phyloP scores from a whole-genome alignment of 73 alveolate species.

The Blepharisma stoltei region DNA sequence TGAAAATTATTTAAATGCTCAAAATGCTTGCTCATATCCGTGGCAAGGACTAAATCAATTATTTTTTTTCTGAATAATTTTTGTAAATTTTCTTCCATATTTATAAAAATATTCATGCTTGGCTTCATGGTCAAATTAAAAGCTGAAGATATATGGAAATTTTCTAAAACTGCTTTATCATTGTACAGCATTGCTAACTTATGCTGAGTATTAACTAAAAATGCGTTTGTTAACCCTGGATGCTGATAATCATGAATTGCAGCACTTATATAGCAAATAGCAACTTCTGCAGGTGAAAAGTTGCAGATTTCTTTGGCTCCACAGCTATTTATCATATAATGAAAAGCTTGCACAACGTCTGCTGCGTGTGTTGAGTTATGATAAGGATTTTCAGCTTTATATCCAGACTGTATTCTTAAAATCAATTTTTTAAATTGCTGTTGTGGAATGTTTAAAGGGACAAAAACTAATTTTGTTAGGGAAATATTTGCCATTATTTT shows the following conservation, averaged over 20 bases:
- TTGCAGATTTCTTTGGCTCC: neutral
- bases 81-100: conserved; percentile 38
- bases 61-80: conserved; percentile 60
- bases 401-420: conserved; percentile 21
- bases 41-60: conserved; percentile 66
- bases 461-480: neutral
- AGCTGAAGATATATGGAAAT: conserved; percentile 77
- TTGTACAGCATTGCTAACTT: conserved; percentile 66
- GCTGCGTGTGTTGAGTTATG: conserved; percentile 67
- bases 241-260: conserved; percentile 73
- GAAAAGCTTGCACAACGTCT: conserved; percentile 57
- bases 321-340: conserved; percentile 36
- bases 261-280: conserved; percentile 32
- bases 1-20: conserved; percentile 50
- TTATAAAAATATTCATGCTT: conserved; percentile 40
- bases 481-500: too few species aligned
- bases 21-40: conserved; percentile 85
- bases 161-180: conserved; percentile 66
- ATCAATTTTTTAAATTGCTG: neutral
- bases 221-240: conserved; percentile 71
- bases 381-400: conserved; percentile 29
- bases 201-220: conserved; percentile 49
- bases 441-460: neutral
- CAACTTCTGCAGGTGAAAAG: neutral
- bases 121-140: conserved; percentile 38